Conservation (phyloP, 2,329 filamentous ascomycete species). For the Decorospora gaudefroyi region DNA sequence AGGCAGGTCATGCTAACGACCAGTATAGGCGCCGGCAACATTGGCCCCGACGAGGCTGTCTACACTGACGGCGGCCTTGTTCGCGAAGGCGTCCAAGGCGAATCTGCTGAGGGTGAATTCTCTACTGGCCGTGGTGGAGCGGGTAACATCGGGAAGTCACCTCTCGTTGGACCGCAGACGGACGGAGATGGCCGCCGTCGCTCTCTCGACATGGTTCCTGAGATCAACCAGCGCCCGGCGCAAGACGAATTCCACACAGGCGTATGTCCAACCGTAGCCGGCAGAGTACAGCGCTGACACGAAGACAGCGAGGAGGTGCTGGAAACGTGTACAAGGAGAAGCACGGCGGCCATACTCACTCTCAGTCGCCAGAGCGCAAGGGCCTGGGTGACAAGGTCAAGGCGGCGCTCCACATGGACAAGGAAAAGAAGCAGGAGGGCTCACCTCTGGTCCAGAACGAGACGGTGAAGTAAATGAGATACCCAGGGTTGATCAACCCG, state of each 20-base stretch:
- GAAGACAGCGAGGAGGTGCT: slow-evolving; percentile 49
- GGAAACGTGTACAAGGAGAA: slow-evolving; percentile 56
- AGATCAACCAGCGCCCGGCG: slow-evolving; percentile 47
- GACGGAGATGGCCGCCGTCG: slow-evolving; percentile 35
- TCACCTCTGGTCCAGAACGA: slow-evolving; percentile 36
- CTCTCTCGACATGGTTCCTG: slow-evolving; percentile 52
- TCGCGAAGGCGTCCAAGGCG: slow-evolving; percentile 52
- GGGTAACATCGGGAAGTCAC: slow-evolving; percentile 50
- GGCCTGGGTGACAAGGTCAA: slow-evolving; percentile 53
- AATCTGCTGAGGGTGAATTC: slow-evolving; percentile 47
- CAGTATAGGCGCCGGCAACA: slow-evolving; percentile 61
- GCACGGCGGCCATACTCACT: slow-evolving; percentile 52
- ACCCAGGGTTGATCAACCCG: slow-evolving; percentile 20
- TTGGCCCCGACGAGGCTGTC: slow-evolving; percentile 56
- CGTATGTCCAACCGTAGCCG: slow-evolving; percentile 31
- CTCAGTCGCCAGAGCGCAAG: slow-evolving; percentile 42
- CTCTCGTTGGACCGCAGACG: slow-evolving; percentile 35
- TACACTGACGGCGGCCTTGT: slow-evolving; percentile 54
- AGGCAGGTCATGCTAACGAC: slow-evolving; percentile 15
- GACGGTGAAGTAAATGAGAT: slow-evolving; percentile 28
- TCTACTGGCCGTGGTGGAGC: slow-evolving; percentile 42
- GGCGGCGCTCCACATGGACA: slow-evolving; percentile 46
- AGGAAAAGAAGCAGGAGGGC: slow-evolving; percentile 42
- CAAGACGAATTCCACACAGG: slow-evolving; percentile 56
- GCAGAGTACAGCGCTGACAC: slow-evolving; percentile 15